These are phyloP conservation scores for Mariannaea elegans DNA, from an alignment of 2,329 filamentous ascomycete genomes.

Conservation along the genomic window DNA sequence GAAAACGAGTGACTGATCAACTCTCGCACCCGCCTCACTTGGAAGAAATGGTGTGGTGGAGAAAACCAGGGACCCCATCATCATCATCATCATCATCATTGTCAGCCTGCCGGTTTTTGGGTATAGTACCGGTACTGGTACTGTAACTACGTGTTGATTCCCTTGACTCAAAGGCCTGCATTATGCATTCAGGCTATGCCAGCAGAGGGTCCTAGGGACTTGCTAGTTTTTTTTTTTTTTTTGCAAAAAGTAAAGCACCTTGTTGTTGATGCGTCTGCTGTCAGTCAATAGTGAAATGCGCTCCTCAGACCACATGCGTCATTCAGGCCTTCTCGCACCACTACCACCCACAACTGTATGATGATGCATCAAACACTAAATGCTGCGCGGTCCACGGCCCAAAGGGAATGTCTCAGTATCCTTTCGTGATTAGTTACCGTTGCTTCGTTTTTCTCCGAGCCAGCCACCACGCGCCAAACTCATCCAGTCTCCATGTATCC, in stretches of 20 bases:
- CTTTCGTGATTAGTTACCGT: neutral
- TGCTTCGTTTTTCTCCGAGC: neutral
- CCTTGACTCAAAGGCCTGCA: constrained; percentile 1
- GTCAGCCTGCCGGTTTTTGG: neutral
- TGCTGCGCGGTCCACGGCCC: neutral
- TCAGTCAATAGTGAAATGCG: neutral
- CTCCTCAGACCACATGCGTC: neutral
- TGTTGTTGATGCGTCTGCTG: too few relatives aligned
- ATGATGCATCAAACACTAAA: neutral
- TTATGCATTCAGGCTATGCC: constrained; percentile 6
- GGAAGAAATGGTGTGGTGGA: neutral
- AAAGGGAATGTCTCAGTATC: neutral
- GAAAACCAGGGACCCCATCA: neutral
- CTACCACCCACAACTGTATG: neutral
- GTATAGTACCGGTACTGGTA: too few relatives aligned
- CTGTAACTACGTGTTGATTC: constrained; percentile 6
- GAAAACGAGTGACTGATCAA: constrained; percentile 13
- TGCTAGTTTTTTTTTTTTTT: neutral
- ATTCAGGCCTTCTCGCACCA: neutral
- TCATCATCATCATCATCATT: neutral
- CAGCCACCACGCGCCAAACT: neutral
- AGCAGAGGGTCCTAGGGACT: neutral
- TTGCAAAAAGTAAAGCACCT: neutral
- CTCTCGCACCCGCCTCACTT: constrained; percentile 13
- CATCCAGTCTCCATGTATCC: neutral